Base-by-base conservation (phyloP, 176 grass and related monocot genomes). In the Cenchrus purpureus region DNA sequence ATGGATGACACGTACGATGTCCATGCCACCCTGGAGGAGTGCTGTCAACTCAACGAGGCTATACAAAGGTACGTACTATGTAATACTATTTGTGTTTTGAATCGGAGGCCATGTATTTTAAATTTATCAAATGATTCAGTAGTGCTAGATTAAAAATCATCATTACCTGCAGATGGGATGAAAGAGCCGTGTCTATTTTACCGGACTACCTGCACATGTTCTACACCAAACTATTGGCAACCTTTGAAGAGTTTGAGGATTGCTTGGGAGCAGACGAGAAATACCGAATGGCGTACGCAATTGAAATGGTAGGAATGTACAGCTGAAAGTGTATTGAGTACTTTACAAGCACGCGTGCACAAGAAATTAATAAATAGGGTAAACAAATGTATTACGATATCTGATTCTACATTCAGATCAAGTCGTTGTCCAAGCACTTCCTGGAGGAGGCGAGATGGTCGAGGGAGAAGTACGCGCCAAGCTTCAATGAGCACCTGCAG, bases 361-460 rank as follows among this genome's bases (percentile, higher is more conserved):
- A 56, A 25, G 25, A 25, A 25, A 25, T 25, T 25, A 25, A 25
- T 25, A 25, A 25, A 25, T 25, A 25, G 25, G 25, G 25, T 13
- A 53, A 57, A 20, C 1, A 57, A 57, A 7, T 19, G 14, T 54
- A 15, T 57, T 57, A 19, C 15, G 37, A 40, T 40, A 40, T 20
- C 4, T 57, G 52, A 13, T 54, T 57, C 5, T 58, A 58, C 56
- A n/a, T 58, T 58, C 66, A 89, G 87, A 43, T 32, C 63, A 20
- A 89, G 29, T n/a, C n/a, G 10, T 10, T 45, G 13, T 50, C 74
- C 0, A 48, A 75, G 7, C 61, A 22, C 13, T 89, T 79, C 57
- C 57, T 79, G 16, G 73, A 73, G 4, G 82, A 89, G 76, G 73
- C 74, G 40, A 42, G 74, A 28, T 85, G 82, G 87, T 68, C 14